Conservation (phyloP, 768 basidiomycete species). For the Guyanaporus albipodus region DNA sequence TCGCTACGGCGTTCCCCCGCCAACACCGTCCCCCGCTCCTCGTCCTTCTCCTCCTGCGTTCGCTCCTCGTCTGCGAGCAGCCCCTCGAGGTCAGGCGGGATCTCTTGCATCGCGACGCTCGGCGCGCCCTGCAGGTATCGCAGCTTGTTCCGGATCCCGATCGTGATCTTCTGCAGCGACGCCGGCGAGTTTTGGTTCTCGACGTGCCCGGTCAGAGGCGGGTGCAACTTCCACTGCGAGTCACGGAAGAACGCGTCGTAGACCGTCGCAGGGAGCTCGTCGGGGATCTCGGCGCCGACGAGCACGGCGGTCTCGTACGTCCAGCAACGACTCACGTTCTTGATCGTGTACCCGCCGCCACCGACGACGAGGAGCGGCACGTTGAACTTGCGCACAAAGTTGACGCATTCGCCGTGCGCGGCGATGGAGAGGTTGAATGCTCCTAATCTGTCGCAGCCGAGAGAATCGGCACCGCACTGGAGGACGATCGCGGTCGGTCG, state of each 20-base stretch:
- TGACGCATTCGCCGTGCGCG: constrained; percentile 97
- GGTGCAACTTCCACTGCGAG: constrained; percentile 89
- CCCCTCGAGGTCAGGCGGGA: constrained; percentile 85
- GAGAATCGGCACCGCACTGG: constrained; percentile 95
- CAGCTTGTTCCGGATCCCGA: constrained; percentile 80
- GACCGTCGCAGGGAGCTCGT: constrained; percentile 82
- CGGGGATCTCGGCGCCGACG: constrained; percentile 76
- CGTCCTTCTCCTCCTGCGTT: constrained; percentile 63
- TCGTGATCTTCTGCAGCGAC: constrained; percentile 82
- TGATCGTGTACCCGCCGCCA: constrained; percentile 95
- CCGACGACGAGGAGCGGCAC: constrained; percentile 90
- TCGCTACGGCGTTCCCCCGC: constrained; percentile 54
- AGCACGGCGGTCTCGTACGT: constrained; percentile 96
- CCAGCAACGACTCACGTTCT: constrained; percentile 98
- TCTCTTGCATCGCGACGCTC: constrained; percentile 95
- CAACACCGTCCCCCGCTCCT: constrained; percentile 55
- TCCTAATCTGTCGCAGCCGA: constrained; percentile 91
- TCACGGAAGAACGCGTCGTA: constrained; percentile 94
- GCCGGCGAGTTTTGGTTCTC: constrained; percentile 88
- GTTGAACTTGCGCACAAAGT: constrained; percentile 90
- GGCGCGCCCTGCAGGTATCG: constrained; percentile 93
- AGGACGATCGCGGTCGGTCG: constrained; percentile 88
- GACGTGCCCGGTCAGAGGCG: constrained; percentile 85
- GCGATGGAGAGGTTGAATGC: constrained; percentile 98
- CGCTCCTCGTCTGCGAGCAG: constrained; percentile 71